Evolutionary conservation across 129 eudicot species (phyloP).

Genomic region (Chrysanthemum seticuspe): DNA sequence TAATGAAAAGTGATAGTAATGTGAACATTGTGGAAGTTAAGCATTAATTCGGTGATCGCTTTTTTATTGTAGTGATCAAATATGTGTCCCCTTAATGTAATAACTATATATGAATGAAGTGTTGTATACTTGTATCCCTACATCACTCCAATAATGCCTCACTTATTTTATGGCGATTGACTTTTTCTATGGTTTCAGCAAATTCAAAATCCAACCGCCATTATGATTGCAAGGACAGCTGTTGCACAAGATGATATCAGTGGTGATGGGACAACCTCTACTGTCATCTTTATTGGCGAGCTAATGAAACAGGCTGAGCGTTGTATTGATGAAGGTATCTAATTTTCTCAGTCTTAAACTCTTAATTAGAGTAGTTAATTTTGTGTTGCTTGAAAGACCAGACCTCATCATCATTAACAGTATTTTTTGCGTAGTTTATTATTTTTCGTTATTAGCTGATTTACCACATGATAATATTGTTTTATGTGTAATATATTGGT

Average conservation of each 20-base stretch:
- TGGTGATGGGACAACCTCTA: conserved; percentile 98
- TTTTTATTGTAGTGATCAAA: neutral
- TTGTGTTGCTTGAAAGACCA: neutral
- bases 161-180: neutral
- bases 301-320: conserved; percentile 97
- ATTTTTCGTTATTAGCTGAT: neutral
- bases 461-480: neutral
- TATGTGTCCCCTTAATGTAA: neutral
- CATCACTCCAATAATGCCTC: neutral
- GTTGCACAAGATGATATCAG: conserved; percentile 98
- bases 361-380: neutral
- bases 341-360: neutral
- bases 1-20: neutral
- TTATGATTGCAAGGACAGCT: conserved; percentile 99
- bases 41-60: neutral
- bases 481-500: neutral
- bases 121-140: too few relatives aligned
- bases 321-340: conserved; percentile 88
- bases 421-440: neutral
- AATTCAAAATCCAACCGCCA: conserved; percentile 96
- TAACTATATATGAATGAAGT: neutral
- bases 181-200: conserved; percentile 47
- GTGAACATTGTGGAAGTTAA: neutral
- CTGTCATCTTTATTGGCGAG: conserved; percentile 94
- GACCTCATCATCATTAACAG: neutral